A percentile compares a stretch with the other conserved stretches of the same genome.
Conservation (phyloP, 1,139 yeast genomes). For the Geotrichum phurueaensis region DNA sequence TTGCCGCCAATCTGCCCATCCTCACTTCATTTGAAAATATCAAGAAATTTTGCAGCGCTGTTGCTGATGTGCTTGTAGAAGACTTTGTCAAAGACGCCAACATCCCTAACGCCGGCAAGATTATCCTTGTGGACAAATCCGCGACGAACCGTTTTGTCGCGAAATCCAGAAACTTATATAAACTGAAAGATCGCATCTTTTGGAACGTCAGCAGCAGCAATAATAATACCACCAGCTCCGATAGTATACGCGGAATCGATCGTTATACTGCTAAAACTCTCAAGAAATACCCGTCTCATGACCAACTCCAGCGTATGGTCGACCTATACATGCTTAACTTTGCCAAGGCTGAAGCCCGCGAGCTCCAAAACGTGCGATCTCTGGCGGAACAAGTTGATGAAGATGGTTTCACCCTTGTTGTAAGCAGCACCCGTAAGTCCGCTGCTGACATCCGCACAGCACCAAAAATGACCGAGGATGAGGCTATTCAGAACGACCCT, state of each 20-base stretch:
- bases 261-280: constrained; percentile 29
- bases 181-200: constrained; percentile 6
- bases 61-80: constrained; percentile 59
- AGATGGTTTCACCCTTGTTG: constrained; percentile 89
- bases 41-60: constrained; percentile 51
- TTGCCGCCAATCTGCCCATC: constrained; percentile 72
- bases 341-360: constrained; percentile 63
- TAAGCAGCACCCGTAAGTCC: constrained; percentile 70
- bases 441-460: constrained; percentile 34
- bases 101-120: constrained; percentile 46
- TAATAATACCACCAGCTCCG: not conserved
- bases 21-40: constrained; percentile 49
- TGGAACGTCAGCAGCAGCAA: not conserved
- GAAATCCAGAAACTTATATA: constrained; percentile 41
- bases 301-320: constrained; percentile 46
- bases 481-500: constrained; percentile 25
- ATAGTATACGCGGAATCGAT: constrained; percentile 24
- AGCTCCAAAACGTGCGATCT: constrained; percentile 50
- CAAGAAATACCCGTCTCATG: constrained; percentile 40
- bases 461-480: constrained; percentile 40
- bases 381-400: constrained; percentile 55
- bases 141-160: constrained; percentile 62
- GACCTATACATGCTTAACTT: constrained; percentile 59
- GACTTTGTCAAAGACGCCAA: constrained; percentile 31
- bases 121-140: constrained; percentile 69